Base-by-base conservation (phyloP, 2,329 filamentous ascomycete genomes). In the Penicillium rolfsii region DNA sequence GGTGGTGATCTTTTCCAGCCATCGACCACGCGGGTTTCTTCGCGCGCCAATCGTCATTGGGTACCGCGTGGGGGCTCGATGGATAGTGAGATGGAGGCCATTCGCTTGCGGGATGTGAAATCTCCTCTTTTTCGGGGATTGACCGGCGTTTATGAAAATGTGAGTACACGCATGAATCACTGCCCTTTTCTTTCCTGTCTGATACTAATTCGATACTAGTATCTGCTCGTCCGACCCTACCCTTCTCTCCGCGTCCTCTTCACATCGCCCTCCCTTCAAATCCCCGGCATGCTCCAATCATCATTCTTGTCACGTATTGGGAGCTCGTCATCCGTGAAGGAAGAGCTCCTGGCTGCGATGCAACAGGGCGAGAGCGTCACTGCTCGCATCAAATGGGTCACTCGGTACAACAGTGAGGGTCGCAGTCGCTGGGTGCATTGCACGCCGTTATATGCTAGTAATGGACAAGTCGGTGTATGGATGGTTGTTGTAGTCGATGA, bases 381-480 rank as follows among this genome's bases (percentile, higher is more conserved):
- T 1, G 89, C 89, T 4, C 91, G 91, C 71, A 84, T 93, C 14
- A 84, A 85, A 55, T 93, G 89, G 90, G 77, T 91, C 1, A 82
- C 80, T 49, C 79, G 80, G 46, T 75, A 75, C 5, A 80, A 83
- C 36, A 76, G 79, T 19, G 82, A 85, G 55, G 89, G 89, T 0
- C 82, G 88, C 19, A 83, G 84, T 52, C 83, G 89, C 46, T 93
- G 90, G 89, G 89, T 93, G 43, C 90, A 93, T 73, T 90, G 89
- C 70, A 93, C 90, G 24, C 90, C 90, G 2, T 77, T 93, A 3
- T 76, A 90, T 3, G 89, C 89, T 2, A 82, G 82, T 45, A 87
- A 87, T 64, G 87, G 88, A 1, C 80, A 84, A 3, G 85, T 93
- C 0, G 90, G 90, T 16, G 89, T 91, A 0, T 93, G 90, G 90